Evolutionary conservation across 208 protist genomes (phyloP), one percentile per base, ranked within the genome.

Genomic region (Naegleria lovaniensis): DNA sequence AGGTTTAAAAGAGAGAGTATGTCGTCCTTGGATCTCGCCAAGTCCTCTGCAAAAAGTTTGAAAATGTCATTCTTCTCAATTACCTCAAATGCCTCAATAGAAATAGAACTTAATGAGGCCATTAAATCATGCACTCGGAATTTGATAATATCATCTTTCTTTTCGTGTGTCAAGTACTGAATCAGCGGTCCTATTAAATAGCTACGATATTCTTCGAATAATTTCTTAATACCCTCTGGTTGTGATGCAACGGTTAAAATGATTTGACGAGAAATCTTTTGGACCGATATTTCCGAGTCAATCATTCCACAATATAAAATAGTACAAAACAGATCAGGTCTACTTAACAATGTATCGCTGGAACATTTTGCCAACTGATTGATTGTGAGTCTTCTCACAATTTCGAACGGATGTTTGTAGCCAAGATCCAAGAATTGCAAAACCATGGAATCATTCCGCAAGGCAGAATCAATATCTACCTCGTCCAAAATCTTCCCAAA

Each of bases 101-200:
- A 79, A 11, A 36, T 25, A 36, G 25, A 7, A 79, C 67, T 36
- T 9, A 36, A 15, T 36, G 16, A 36, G 19, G 67, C 9, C 67
- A 79, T 29, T 79, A 79, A 79, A 36, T 79, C 67, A 79, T 79
- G n/a, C 16, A 79, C 67, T 79, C 67, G 25, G n/a, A 79, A 79
- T 79, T 33, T 79, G n/a, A 36, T 36, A 79, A 79, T 79, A 36
- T 79, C 67, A 79, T 79, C n/a, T 19, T 29, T 29, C 11, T 15
- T 29, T 79, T 79, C n/a, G 25, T 75, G 13, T 79, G 16, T 25
- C 9, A 79, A 79, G 19, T 36, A 25, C 19, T 33, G 6, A 11
- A 79, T 36, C n/a, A 79, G 36, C 7, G 13, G 13, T 36, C n/a
- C 67, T 15, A 79, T 13, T 13, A 79, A 79, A 36, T 36, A 79